phyloP scores from a whole-genome alignment of 1,139 yeast genomes.

The Geotrichum fermentans region DNA sequence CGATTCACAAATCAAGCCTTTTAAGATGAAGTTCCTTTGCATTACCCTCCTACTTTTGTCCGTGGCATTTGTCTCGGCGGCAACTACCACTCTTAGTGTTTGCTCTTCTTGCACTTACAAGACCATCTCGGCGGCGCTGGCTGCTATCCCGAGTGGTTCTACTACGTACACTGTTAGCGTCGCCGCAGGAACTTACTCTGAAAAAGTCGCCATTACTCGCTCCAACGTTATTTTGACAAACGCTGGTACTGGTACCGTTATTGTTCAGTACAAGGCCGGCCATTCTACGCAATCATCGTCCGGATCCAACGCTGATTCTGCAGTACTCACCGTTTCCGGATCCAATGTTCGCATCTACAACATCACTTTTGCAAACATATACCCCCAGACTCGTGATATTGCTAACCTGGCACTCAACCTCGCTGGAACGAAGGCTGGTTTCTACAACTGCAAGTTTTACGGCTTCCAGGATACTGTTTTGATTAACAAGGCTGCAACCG shows the following conservation, averaged over 20 bases:
- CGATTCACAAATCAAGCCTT: too few relatives aligned
- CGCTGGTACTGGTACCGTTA: background rate
- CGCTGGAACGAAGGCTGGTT: background rate
- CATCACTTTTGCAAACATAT: background rate
- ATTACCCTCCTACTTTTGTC: background rate
- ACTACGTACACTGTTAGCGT: background rate
- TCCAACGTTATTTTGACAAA: background rate
- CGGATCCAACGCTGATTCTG: background rate
- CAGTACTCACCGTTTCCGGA: background rate
- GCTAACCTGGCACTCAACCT: background rate
- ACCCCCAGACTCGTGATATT: background rate
- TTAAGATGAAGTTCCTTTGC: too few relatives aligned
- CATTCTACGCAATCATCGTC: background rate
- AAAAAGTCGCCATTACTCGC: background rate
- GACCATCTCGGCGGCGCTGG: background rate
- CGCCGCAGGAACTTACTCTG: background rate
- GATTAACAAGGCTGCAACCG: background rate
- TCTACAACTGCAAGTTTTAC: too few relatives aligned
- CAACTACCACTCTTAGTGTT: background rate
- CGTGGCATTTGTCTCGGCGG: background rate
- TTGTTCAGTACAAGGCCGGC: background rate
- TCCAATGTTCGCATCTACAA: background rate
- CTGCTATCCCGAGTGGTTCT: background rate
- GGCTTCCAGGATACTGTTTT: too few relatives aligned
- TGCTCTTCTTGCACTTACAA: background rate